Base-by-base conservation (phyloP, 2,329 filamentous ascomycete genomes). In the Xylariales sp. region DNA sequence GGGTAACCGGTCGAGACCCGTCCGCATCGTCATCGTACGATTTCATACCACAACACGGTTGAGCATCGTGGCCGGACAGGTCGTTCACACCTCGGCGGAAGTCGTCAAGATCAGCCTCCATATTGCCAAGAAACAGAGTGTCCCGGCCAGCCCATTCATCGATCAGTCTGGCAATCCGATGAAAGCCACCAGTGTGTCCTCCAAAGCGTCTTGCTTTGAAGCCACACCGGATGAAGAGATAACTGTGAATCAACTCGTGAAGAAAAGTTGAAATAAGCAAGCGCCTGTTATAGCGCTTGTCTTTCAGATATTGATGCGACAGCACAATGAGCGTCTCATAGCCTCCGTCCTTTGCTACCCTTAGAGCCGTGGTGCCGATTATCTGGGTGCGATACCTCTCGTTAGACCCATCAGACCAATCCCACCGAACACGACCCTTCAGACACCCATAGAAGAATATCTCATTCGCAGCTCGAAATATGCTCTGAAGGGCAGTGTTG, bases 191-290 rank as follows among this genome's bases (percentile, higher is more conserved):
- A 2, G 80, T 83, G 49, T 84, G 80, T 1, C 80, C 80, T 9
- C 78, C 78, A 31, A 69, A 65, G 18, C 67, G 61, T 25, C 71
- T 63, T 0, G 78, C 78, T 31, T 70, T 66, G 54, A 79, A 74
- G 4, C 80, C 80, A 50, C 78, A 81, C 38, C 64, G 67, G 43
- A 84, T 72, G 49, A 84, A 84, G 12, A 84, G 63, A 53, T 81
- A 84, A 58, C 78, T 79, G 60, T 84, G 80, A 35, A 84, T 79
- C 50, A 83, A 71, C 59, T 84, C 80, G 53, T 84, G 80, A 34
- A 84, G 53, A 47, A 84, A 82, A 0, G 80, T 80, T 5, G 76
- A 78, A 36, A 84, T 80, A 41, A 84, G 68, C 12, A 84, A 65
- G 5, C 77, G 68, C 4, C 79, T 64, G 54, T 78, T 80, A 57